Evolutionary conservation across 257 asterid genomes (phyloP).

Genomic region (Primulina tabacum): DNA sequence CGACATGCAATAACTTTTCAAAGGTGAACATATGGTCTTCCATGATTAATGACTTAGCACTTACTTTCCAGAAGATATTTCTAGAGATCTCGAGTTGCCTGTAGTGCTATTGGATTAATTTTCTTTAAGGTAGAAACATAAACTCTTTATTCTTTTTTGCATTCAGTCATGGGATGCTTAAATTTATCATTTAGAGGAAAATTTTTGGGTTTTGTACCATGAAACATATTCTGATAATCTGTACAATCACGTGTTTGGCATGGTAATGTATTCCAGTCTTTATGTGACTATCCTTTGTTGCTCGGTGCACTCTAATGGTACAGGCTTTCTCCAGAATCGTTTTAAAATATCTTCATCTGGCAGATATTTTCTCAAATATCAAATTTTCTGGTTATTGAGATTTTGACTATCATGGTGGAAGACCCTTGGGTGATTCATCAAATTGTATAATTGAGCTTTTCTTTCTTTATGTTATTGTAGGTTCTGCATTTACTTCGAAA

Average conservation of each 20-base stretch:
- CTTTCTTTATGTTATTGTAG: slow-evolving; percentile 36
- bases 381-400: slow-evolving; percentile 2
- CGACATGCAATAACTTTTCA: too few species aligned
- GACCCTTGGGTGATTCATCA: slow-evolving; percentile 1
- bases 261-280: neutral
- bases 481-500: slow-evolving; percentile 97
- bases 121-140: neutral
- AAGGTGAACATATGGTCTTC: too few species aligned
- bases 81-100: neutral
- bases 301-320: neutral
- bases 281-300: neutral
- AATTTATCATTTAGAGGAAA: too few species aligned
- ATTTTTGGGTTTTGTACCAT: too few species aligned
- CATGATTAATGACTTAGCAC: neutral
- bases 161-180: too few species aligned
- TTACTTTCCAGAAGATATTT: neutral
- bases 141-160: too few species aligned
- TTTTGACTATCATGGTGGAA: slow-evolving; percentile 13
- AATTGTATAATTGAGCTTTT: slow-evolving; percentile 18
- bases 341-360: slow-evolving; percentile 18
- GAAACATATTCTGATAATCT: neutral
- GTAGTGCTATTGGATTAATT: neutral
- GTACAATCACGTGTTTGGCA: neutral
- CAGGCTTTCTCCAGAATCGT: slow-evolving; percentile 9
- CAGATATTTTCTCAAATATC: slow-evolving; percentile 17